Percentiles rank a stretch among this genome's conserved stretches.
These are phyloP conservation scores for Leccinum boreale DNA, from an alignment of 768 basidiomycete species.

Conservation along the genomic window DNA sequence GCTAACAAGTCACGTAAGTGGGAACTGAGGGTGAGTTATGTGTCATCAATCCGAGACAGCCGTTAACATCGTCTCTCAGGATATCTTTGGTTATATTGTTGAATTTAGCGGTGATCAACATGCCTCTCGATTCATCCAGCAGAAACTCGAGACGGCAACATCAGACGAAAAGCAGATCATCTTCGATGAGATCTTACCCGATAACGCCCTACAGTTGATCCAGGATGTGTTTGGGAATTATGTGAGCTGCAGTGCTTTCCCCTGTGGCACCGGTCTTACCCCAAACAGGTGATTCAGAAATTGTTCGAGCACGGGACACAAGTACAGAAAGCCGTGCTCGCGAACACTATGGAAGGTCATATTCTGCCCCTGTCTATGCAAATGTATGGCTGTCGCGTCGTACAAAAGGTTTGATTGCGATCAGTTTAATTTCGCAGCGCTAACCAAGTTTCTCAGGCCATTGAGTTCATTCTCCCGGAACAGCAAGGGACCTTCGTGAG, in stretches of 20 bases:
- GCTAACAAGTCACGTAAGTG: conserved; percentile 75
- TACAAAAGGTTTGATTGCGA: conserved; percentile 68
- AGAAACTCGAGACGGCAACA: conserved; percentile 73
- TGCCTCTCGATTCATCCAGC: conserved; percentile 97
- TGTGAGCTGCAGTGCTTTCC: conserved; percentile 41
- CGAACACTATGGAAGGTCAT: conserved; percentile 72
- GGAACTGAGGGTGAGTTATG: conserved; percentile 65
- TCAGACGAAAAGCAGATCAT: conserved; percentile 74
- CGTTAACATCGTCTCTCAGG: conserved; percentile 44
- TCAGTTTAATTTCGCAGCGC: not conserved
- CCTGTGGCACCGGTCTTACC: conserved; percentile 5
- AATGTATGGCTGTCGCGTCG: conserved; percentile 95
- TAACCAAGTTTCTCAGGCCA: conserved; percentile 50
- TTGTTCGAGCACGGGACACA: conserved; percentile 84
- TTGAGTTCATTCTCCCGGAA: conserved; percentile 76
- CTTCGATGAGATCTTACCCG: conserved; percentile 85
- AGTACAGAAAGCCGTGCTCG: conserved; percentile 68
- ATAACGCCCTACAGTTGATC: conserved; percentile 70
- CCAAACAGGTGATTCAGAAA: conserved; percentile 82
- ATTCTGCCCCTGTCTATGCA: conserved; percentile 76
- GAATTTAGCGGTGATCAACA: conserved; percentile 96
- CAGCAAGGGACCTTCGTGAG: conserved; percentile 74
- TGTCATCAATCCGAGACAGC: not conserved
- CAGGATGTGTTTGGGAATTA: conserved; percentile 97
- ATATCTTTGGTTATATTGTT: conserved; percentile 78